Evolutionary conservation across 495 filamentous ascomycete species (phyloP), one percentile per base, ranked within the genome.

Genomic region (Bathelium albidoporum): DNA sequence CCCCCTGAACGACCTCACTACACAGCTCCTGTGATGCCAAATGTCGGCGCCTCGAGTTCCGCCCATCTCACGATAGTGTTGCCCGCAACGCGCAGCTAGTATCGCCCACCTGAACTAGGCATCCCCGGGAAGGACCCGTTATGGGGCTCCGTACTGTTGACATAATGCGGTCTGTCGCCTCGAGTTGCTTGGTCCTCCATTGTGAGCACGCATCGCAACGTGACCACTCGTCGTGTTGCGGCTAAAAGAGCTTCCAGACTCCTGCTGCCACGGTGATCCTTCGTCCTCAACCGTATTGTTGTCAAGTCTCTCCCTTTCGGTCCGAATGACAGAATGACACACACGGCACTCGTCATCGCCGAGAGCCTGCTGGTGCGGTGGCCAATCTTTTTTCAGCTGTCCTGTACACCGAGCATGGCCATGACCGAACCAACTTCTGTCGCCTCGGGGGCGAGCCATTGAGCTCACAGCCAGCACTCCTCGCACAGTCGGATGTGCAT

Each of bases 301-400:
- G n/a, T n/a, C n/a, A n/a, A n/a, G n/a, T n/a, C n/a, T n/a, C n/a
- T n/a, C n/a, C n/a, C n/a, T n/a, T n/a, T n/a, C n/a, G n/a, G n/a
- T n/a, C n/a, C n/a, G n/a, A n/a, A n/a, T n/a, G 44, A 49, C 44
- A 49, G 44, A 20, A 49, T 12, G n/a, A 49, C 22, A 20, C 44
- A 18, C 44, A 49, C 22, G 16, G 44, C 44, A 20, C 44, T 49
- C 44, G 44, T 12, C 44, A 5, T 49, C 44, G 49, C 24, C n/a
- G 20, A 55, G 24, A 29, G 22, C 12, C 24, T 20, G 49, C 49
- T 24, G 49, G 49, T 55, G 49, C 49, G 49, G 49, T 24, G 49
- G 49, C 49, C 26, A 55, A 55, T 29, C 4, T 10, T 55, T n/a
- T 55, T 55, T 55, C 49, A 55, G 49, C 49, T 55, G 49, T 24